Conservation (phyloP, 2,329 filamentous ascomycete species). For the Colletotrichum melonis region DNA sequence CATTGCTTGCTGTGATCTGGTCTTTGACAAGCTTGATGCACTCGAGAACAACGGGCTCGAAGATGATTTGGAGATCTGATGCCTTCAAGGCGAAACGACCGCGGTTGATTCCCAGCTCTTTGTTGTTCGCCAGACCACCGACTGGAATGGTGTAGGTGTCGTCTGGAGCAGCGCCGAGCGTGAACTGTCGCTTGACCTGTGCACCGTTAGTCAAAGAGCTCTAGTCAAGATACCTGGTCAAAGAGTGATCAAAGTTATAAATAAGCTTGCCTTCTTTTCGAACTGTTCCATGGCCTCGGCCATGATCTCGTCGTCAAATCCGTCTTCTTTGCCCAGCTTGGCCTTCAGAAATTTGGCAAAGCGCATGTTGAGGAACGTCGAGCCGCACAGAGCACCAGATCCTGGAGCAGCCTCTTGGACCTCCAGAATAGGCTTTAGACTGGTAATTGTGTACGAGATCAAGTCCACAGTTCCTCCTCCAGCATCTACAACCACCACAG, state of each 20-base stretch:
- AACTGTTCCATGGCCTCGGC: slow-evolving; percentile 55
- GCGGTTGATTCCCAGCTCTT: slow-evolving; percentile 49
- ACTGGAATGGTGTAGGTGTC: slow-evolving; percentile 50
- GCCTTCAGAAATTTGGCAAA: slow-evolving; percentile 57
- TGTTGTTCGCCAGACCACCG: slow-evolving; percentile 49
- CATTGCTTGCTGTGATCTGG: slow-evolving; percentile 54
- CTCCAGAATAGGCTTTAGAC: slow-evolving; percentile 55
- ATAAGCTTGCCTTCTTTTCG: slow-evolving; percentile 48
- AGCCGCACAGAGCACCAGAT: slow-evolving; percentile 62
- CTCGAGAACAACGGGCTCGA: slow-evolving; percentile 55
- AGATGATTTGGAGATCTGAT: slow-evolving; percentile 53
- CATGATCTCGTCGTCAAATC: slow-evolving; percentile 54
- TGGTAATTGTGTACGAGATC: slow-evolving; percentile 62
- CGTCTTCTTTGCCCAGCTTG: slow-evolving; percentile 55
- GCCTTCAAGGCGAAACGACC: slow-evolving; percentile 51
- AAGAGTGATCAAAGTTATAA: slow-evolving; percentile 26
- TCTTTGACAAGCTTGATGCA: slow-evolving; percentile 56
- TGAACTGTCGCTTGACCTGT: slow-evolving; percentile 44
- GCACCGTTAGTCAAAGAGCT: slow-evolving; percentile 41
- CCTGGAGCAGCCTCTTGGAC: slow-evolving; percentile 62
- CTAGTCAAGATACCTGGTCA: not conserved
- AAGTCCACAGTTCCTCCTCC: slow-evolving; percentile 66
- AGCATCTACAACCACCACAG: slow-evolving; percentile 65
- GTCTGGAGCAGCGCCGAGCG: slow-evolving; percentile 48
- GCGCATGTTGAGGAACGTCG: slow-evolving; percentile 59